Evolutionary conservation across 2,329 filamentous ascomycete species (phyloP).

Genomic region (Dothidotthia symphoricarpi): DNA sequence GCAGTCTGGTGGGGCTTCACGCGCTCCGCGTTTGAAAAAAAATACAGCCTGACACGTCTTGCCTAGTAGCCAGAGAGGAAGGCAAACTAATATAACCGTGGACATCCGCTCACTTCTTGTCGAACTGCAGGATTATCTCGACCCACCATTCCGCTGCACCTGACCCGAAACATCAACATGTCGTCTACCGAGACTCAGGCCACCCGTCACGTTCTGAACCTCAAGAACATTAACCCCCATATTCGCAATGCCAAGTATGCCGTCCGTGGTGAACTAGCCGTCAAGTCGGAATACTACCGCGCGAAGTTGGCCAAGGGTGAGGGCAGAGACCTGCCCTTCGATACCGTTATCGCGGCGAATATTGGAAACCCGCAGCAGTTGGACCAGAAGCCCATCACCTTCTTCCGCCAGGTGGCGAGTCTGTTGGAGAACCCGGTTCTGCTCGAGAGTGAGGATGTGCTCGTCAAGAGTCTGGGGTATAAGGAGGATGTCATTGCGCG

Average conservation of each 20-base stretch:
- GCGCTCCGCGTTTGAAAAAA: slow-evolving; percentile 26
- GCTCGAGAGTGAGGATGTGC: slow-evolving; percentile 77
- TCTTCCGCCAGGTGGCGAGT: slow-evolving; percentile 95
- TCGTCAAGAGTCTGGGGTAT: slow-evolving; percentile 76
- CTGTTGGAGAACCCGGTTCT: slow-evolving; percentile 86
- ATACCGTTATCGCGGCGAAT: slow-evolving; percentile 91
- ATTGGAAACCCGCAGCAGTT: slow-evolving; percentile 99
- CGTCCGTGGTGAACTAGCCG: slow-evolving; percentile 90
- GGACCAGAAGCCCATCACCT: slow-evolving; percentile 98
- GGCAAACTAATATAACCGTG: too few relatives aligned
- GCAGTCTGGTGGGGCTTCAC: slow-evolving; percentile 30
- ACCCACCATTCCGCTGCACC: slow-evolving; percentile 4
- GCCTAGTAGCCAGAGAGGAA: too few relatives aligned
- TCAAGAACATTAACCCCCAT: slow-evolving; percentile 89
- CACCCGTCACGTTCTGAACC: slow-evolving; percentile 56
- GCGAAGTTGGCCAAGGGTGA: slow-evolving; percentile 63
- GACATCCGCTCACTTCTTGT: slow-evolving; percentile 10
- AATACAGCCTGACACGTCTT: slow-evolving; percentile 14
- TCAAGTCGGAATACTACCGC: slow-evolving; percentile 89
- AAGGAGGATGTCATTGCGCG: slow-evolving; percentile 84
- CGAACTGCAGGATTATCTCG: slow-evolving; percentile 7
- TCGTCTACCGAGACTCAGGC: slow-evolving; percentile 36
- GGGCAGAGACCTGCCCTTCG: slow-evolving; percentile 72
- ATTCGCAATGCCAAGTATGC: slow-evolving; percentile 89
- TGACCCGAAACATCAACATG: slow-evolving; percentile 46